phyloP scores from a whole-genome alignment of 2,329 filamentous ascomycete genomes.

The Cadophora sp. region DNA sequence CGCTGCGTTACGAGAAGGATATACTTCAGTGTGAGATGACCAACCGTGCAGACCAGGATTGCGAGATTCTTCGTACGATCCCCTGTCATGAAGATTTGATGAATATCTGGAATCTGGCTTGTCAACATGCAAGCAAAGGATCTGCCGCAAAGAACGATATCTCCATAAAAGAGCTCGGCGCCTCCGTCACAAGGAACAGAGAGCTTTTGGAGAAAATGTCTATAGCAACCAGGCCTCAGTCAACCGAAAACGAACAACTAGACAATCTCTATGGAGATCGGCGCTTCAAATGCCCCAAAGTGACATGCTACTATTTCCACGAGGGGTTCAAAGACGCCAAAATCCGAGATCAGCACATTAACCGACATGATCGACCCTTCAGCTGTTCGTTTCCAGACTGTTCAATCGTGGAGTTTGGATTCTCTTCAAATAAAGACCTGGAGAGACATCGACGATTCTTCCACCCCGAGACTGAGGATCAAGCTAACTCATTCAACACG shows the following conservation, averaged over 20 bases:
- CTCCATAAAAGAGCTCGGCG: not conserved
- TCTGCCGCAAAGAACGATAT: not conserved
- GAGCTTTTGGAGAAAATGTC: conserved; percentile 15
- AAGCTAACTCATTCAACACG: not conserved
- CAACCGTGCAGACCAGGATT: not conserved
- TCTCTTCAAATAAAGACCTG: conserved; percentile 44
- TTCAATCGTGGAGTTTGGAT: conserved; percentile 42
- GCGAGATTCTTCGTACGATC: not conserved
- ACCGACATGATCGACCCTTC: conserved; percentile 47
- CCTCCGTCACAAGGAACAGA: not conserved
- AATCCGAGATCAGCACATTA: conserved; percentile 45
- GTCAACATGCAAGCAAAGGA: not conserved
- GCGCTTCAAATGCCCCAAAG: conserved; percentile 48
- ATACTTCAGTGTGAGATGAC: not conserved
- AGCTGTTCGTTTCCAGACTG: conserved; percentile 46
- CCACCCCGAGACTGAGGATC: conserved; percentile 6
- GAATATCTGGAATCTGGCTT: not conserved
- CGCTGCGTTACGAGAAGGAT: not conserved
- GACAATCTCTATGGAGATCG: conserved; percentile 44
- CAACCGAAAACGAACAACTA: not conserved
- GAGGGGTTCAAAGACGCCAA: conserved; percentile 47
- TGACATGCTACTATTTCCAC: conserved; percentile 50
- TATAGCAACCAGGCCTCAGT: not conserved
- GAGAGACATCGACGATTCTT: conserved; percentile 37
- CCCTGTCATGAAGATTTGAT: not conserved